Conservation (phyloP, 2,329 filamentous ascomycete genomes). For the Polychaeton citri region DNA sequence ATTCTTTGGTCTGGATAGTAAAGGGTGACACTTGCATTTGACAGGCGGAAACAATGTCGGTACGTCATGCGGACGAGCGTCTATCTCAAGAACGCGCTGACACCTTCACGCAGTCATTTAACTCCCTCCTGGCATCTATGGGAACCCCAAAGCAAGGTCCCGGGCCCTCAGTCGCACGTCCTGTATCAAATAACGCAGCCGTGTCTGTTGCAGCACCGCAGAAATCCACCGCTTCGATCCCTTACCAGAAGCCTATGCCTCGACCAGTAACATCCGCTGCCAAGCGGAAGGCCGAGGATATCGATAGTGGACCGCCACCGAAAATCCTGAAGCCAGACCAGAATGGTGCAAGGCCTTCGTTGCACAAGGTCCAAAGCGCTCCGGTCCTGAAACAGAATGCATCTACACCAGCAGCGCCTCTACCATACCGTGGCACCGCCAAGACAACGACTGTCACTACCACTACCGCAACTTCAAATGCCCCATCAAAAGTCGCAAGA, state of each 20-base stretch:
- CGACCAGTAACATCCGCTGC: slow-evolving; percentile 7
- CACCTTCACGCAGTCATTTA: slow-evolving; percentile 13
- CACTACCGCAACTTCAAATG: slow-evolving; percentile 9
- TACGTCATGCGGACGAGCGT: not conserved
- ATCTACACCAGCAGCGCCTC: slow-evolving; percentile 11
- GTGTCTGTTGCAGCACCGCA: too few species aligned
- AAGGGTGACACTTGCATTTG: not conserved
- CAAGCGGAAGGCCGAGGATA: slow-evolving; percentile 24
- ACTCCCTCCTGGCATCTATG: slow-evolving; percentile 15
- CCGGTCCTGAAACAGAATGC: slow-evolving; percentile 11
- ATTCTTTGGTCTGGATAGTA: too few species aligned
- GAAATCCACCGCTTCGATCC: too few species aligned
- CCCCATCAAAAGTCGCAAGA: slow-evolving; percentile 4
- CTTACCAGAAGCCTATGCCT: too few species aligned
- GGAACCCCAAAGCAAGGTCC: too few species aligned
- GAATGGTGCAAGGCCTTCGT: slow-evolving; percentile 6
- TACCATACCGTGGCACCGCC: slow-evolving; percentile 7
- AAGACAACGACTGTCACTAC: slow-evolving; percentile 6
- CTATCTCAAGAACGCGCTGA: slow-evolving; percentile 3
- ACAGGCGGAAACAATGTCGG: not conserved
- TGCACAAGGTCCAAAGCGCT: not conserved
- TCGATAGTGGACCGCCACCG: slow-evolving; percentile 19
- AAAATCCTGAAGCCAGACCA: slow-evolving; percentile 19
- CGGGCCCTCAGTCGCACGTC: too few species aligned
- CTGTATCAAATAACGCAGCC: too few species aligned